Evolutionary conservation across 2,329 filamentous ascomycete species (phyloP).

Genomic region (Akanthomyces dipterigenus): DNA sequence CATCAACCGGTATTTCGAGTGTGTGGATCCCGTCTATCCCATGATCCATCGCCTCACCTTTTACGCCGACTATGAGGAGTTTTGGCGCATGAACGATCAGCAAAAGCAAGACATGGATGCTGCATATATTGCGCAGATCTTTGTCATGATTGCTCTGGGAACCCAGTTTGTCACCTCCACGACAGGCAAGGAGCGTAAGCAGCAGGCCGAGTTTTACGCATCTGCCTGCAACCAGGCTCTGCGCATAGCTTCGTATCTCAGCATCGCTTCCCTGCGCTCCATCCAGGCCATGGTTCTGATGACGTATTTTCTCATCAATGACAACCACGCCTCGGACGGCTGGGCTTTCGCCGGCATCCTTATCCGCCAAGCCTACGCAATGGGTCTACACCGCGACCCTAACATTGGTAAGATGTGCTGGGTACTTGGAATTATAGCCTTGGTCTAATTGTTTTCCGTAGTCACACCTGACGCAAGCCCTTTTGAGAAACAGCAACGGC

Average conservation of each 20-base stretch:
- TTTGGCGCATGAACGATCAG: constrained; percentile 56
- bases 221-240: constrained; percentile 74
- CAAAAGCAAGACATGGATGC: constrained; percentile 60
- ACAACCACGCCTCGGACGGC: constrained; percentile 76
- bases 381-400: constrained; percentile 74
- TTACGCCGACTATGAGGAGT: constrained; percentile 70
- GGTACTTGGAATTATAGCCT: neutral
- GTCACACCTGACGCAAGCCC: constrained; percentile 57
- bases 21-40: constrained; percentile 73
- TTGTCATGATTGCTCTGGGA: constrained; percentile 70
- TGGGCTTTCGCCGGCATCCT: constrained; percentile 77
- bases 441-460: constrained; percentile 18
- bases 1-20: constrained; percentile 57
- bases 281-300: constrained; percentile 77
- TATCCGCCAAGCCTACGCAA: constrained; percentile 71
- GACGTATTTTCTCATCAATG: constrained; percentile 78
- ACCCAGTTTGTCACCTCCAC: constrained; percentile 66
- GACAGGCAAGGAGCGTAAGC: constrained; percentile 56
- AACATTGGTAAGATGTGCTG: constrained; percentile 50
- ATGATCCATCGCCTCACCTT: constrained; percentile 72
- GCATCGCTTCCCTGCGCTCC: constrained; percentile 63
- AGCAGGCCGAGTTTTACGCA: constrained; percentile 75
- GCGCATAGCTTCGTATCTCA: constrained; percentile 69
- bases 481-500: constrained; percentile 70
- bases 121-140: constrained; percentile 64